These are phyloP conservation scores for Suillus subaureus DNA, from an alignment of 768 basidiomycete genomes.

Conservation along the genomic window DNA sequence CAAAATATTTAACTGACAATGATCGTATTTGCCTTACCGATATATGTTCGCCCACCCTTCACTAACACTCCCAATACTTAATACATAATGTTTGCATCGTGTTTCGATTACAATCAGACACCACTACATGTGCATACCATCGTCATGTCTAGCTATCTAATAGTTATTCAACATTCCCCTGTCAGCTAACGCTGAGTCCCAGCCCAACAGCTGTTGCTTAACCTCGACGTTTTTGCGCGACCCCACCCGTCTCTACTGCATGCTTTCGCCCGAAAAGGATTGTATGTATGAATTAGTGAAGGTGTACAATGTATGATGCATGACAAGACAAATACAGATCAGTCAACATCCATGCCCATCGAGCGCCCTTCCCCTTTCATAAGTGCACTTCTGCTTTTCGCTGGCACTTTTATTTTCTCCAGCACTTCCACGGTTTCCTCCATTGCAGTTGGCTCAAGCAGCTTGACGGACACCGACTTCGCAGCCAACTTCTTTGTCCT, in stretches of 20 bases:
- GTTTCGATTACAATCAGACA: background rate
- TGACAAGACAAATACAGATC: conserved; percentile 21
- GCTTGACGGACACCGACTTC: conserved; percentile 56
- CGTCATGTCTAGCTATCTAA: background rate
- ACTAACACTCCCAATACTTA: no score
- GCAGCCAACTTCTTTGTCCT: conserved; percentile 64
- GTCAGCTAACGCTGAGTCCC: background rate
- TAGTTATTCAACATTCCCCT: background rate
- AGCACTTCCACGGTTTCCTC: conserved; percentile 52
- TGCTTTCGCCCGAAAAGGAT: background rate
- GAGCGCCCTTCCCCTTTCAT: conserved; percentile 81
- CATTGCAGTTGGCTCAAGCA: conserved; percentile 63
- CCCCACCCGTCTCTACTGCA: background rate
- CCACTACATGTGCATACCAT: background rate
- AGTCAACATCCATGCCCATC: conserved; percentile 92
- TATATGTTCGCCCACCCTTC: no score
- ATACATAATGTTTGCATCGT: no score
- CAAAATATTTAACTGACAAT: no score
- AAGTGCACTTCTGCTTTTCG: conserved; percentile 70
- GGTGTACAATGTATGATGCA: conserved; percentile 1
- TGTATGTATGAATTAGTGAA: background rate
- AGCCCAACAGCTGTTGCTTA: background rate
- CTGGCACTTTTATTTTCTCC: conserved; percentile 78
- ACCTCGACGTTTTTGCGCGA: background rate
- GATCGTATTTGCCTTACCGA: no score